Percentiles rank a stretch among this genome's conserved stretches.
These are phyloP conservation scores for Neurospora sp. DNA, from an alignment of 2,329 filamentous ascomycete species.

Conservation along the genomic window DNA sequence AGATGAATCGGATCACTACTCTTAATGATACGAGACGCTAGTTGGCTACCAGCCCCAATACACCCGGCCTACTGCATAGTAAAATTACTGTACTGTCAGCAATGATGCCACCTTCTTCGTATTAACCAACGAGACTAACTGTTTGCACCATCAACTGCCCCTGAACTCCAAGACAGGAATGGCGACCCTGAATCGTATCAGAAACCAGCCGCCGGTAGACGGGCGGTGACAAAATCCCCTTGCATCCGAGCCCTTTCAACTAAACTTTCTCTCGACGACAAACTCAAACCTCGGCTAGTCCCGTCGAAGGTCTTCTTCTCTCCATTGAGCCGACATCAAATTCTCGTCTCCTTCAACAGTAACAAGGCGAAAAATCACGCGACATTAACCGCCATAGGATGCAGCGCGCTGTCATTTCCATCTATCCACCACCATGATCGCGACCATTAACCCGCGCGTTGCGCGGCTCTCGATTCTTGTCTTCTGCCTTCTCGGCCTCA, in stretches of 20 bases:
- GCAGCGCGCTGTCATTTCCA: neutral
- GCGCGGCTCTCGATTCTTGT: slow-evolving; percentile 7
- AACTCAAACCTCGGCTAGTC: neutral
- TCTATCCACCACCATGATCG: neutral
- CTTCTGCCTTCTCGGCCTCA: slow-evolving; percentile 2
- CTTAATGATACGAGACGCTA: neutral
- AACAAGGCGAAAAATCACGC: neutral
- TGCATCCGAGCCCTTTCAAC: neutral
- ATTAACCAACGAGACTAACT: neutral
- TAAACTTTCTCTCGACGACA: neutral
- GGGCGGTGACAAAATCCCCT: neutral
- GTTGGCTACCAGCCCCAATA: neutral
- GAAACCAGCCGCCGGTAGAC: neutral
- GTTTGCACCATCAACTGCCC: neutral
- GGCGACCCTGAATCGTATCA: neutral
- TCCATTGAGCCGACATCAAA: neutral
- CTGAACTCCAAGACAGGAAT: neutral
- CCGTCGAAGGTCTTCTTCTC: neutral
- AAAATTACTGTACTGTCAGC: neutral
- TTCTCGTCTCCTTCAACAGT: neutral
- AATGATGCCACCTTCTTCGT: neutral
- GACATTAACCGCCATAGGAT: neutral
- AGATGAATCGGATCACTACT: neutral
- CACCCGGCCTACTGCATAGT: neutral
- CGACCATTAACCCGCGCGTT: slow-evolving; percentile 4